Evolutionary conservation across 1,284 basidiomycete species (phyloP).

Genomic region (Tilletia horrida): DNA sequence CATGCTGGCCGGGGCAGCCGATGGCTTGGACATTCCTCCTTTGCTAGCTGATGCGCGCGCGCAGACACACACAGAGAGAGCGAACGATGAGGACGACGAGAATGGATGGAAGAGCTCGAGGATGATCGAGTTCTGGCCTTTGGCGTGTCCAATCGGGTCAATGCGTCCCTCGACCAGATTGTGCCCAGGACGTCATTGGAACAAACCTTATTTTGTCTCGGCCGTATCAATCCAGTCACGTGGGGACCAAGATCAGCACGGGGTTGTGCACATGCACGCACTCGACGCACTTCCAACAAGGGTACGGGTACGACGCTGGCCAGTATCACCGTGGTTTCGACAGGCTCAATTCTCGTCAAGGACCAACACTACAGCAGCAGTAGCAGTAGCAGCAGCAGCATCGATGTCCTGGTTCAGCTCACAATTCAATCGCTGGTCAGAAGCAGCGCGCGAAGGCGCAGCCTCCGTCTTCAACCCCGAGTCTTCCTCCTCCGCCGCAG

Average conservation of each 20-base stretch:
- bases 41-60: not conserved
- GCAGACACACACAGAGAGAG: not conserved
- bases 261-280: too few relatives aligned
- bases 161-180: too few relatives aligned
- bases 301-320: too few relatives aligned
- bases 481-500: not conserved
- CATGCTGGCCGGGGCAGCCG: not conserved
- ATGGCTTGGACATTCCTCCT: too few relatives aligned
- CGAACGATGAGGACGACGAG: not conserved
- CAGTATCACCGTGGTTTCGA: too few relatives aligned
- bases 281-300: too few relatives aligned
- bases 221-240: too few relatives aligned
- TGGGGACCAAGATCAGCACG: too few relatives aligned
- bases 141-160: too few relatives aligned
- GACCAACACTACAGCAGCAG: not conserved
- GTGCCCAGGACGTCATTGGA: too few relatives aligned
- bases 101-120: not conserved
- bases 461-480: constrained; percentile 15
- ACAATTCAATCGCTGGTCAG: constrained; percentile 15
- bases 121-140: not conserved
- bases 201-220: too few relatives aligned
- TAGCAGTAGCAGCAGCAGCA: not conserved
- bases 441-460: constrained; percentile 5
- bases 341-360: too few relatives aligned
- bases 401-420: constrained; percentile 16